Conservation (phyloP, 2,329 filamentous ascomycete genomes). For the Ophiognomonia clavigignenti-juglandacearum region DNA sequence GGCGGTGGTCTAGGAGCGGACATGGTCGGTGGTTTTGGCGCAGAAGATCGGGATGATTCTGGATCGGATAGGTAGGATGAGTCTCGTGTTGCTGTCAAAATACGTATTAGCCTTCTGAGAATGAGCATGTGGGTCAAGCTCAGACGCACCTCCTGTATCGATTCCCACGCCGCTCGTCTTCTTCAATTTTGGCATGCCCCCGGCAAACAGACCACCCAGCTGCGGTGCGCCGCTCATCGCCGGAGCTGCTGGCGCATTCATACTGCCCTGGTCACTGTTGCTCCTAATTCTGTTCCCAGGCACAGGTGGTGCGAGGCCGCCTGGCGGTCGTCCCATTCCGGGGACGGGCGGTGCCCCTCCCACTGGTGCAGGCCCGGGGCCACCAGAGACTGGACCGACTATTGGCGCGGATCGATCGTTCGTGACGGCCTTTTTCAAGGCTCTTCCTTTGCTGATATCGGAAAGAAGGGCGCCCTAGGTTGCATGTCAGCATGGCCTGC, state of each 20-base stretch:
- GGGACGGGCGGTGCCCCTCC: conserved; percentile 81
- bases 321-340: conserved; percentile 52
- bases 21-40: conserved; percentile 47
- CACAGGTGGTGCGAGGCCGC: conserved; percentile 66
- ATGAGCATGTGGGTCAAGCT: background rate
- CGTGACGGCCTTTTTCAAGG: conserved; percentile 79
- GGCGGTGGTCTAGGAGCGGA: conserved; percentile 57
- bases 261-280: conserved; percentile 69
- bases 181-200: conserved; percentile 91
- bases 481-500: conserved; percentile 12
- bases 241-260: conserved; percentile 31
- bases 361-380: conserved; percentile 56
- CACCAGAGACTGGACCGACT: conserved; percentile 52
- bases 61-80: conserved; percentile 78
- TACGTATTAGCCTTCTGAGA: conserved; percentile 17
- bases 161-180: conserved; percentile 73
- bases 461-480: conserved; percentile 74
- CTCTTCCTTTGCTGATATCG: conserved; percentile 79
- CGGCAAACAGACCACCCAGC: conserved; percentile 81
- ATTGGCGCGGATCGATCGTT: conserved; percentile 88
- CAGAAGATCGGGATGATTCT: conserved; percentile 52
- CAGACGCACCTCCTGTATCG: conserved; percentile 59
- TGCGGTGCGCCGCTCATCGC: conserved; percentile 66
- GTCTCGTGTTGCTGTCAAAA: conserved; percentile 51
- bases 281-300: conserved; percentile 70